Evolutionary conservation across 2,329 filamentous ascomycete species (phyloP).

Genomic region (Chrysoporthe cubensis): DNA sequence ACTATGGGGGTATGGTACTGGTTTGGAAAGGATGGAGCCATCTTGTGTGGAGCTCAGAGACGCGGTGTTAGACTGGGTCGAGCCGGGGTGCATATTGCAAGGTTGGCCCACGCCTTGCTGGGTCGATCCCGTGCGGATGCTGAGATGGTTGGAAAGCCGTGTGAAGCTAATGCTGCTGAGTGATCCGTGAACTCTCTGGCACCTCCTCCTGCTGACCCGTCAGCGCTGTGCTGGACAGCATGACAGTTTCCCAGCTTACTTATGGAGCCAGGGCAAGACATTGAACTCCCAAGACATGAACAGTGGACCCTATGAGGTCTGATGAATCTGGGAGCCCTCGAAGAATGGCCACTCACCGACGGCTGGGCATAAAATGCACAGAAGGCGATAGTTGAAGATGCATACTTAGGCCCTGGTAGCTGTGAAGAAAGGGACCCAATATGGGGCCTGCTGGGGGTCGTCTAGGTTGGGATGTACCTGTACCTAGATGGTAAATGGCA

Average conservation of each 20-base stretch:
- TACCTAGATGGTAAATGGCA: conserved; percentile 4
- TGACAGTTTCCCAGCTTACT: background rate
- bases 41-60: conserved; percentile 26
- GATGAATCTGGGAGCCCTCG: conserved; percentile 3
- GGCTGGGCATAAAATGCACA: conserved; percentile 9
- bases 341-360: conserved; percentile 1
- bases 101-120: conserved; percentile 31
- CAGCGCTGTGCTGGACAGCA: conserved; percentile 10
- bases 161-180: conserved; percentile 15
- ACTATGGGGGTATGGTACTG: conserved; percentile 15
- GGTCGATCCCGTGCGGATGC: conserved; percentile 15
- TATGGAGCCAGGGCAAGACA: background rate
- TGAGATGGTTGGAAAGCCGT: conserved; percentile 29
- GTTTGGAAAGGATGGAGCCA: conserved; percentile 27
- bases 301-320: background rate
- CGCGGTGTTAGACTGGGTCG: conserved; percentile 15
- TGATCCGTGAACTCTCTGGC: conserved; percentile 6
- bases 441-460: background rate
- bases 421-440: conserved; percentile 9
- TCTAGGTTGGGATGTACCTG: background rate
- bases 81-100: conserved; percentile 34
- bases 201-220: background rate
- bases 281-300: background rate
- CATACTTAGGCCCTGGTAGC: conserved; percentile 6
- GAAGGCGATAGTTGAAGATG: conserved; percentile 5